Evolutionary conservation across 148 eudicot genomes (phyloP), one percentile per base, ranked within the genome.

Genomic region (Vaccinium macrocarpon): DNA sequence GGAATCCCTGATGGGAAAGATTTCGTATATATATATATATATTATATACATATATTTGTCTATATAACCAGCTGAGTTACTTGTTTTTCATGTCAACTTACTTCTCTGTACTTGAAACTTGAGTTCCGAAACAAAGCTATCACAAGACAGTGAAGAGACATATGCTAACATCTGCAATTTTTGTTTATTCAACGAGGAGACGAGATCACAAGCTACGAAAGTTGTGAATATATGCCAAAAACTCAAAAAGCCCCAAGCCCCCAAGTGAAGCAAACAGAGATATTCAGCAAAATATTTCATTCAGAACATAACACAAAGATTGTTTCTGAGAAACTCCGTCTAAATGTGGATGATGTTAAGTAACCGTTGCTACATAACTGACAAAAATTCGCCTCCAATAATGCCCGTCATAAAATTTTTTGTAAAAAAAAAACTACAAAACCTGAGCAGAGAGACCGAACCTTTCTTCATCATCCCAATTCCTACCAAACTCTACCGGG

Each of bases 401-500:
- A 27, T 53, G 42, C 21, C 5, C 18, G 35, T 29, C n/a, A 7
- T 16, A 52, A 52, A 49, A 52, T 62, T 10, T 29, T 18, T 56
- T 29, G 14, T 8, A 55, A 56, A 8, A 18, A 16, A 16, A 29
- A 56, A 18, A 18, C 48, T 56, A 18, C 8, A 68, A 35, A 79
- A 32, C 23, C 1, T 18, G 81, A 19, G 68, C 49, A 56, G 81
- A 56, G 81, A 78, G 11, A 14, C 71, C n/a, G 10, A 8, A 46
- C 48, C 10, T n/a, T 18, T 62, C 62, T 18, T 62, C 62, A 84
- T 50, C 76, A 84, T 64, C 62, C 81, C 78, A 48, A 76, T 50
- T 48, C 57, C 32, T 12, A 12, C 27, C 50, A 59, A 59, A 57
- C 84, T 71, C 87, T 80, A 73, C 23, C 76, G 87, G 16, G 84